Evolutionary conservation across 257 asterid species (phyloP).

Genomic region (Petunia secreta): DNA sequence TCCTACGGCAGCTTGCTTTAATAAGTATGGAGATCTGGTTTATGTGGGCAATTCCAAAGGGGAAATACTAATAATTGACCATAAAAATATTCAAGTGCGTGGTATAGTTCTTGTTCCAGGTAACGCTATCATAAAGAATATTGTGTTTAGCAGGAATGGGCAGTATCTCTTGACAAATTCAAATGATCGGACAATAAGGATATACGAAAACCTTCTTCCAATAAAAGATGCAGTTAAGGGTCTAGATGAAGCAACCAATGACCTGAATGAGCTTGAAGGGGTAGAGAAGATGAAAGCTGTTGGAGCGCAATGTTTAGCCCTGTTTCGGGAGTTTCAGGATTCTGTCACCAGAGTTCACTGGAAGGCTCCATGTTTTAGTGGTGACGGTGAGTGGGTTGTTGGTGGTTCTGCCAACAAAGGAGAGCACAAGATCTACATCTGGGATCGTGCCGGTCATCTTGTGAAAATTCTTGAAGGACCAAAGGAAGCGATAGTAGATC

Average conservation of each 20-base stretch:
- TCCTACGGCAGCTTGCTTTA: constrained; percentile 92
- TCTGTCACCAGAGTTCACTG: constrained; percentile 87
- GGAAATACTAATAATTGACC: constrained; percentile 79
- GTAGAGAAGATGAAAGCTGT: constrained; percentile 64
- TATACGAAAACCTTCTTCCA: constrained; percentile 82
- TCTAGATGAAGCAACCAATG: constrained; percentile 45
- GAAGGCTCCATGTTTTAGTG: constrained; percentile 97
- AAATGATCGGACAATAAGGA: constrained; percentile 75
- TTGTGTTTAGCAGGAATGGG: constrained; percentile 77
- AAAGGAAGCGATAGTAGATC: constrained; percentile 83
- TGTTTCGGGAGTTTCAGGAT: constrained; percentile 83
- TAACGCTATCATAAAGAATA: constrained; percentile 74
- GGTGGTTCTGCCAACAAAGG: constrained; percentile 98
- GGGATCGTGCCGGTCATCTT: constrained; percentile 95
- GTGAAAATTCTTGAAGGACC: constrained; percentile 97
- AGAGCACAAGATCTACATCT: constrained; percentile 94
- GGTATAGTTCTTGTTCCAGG: constrained; percentile 71
- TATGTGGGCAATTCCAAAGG: constrained; percentile 89
- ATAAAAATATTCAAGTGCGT: constrained; percentile 48
- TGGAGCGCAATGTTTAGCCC: constrained; percentile 69
- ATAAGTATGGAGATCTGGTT: constrained; percentile 78
- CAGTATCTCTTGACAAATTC: constrained; percentile 87
- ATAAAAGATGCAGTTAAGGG: constrained; percentile 55
- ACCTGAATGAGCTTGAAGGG: constrained; percentile 53
- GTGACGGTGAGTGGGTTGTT: constrained; percentile 94